Percentiles rank a stretch among this genome's conserved stretches.
Evolutionary conservation across 1,284 basidiomycete genomes (phyloP).

Genomic region (Rhodotorula sp.): DNA sequence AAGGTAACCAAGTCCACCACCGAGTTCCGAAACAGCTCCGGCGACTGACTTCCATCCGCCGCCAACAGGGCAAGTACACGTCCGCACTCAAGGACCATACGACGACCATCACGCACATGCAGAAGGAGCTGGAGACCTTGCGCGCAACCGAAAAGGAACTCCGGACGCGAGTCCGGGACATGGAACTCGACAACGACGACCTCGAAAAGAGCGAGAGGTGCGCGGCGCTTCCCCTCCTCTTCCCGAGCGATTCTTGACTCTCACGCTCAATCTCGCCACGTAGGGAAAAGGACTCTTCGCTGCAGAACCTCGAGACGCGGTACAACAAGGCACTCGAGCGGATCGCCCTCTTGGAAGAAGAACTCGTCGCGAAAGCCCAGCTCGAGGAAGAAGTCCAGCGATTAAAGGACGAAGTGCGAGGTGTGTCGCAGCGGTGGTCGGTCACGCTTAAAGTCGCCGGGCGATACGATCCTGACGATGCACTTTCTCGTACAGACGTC

Average conservation of each 20-base stretch:
- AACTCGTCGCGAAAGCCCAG: constrained; percentile 84
- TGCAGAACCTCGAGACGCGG: constrained; percentile 78
- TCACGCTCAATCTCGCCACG: background rate
- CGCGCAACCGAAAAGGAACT: constrained; percentile 42
- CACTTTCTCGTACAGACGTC: constrained; percentile 6
- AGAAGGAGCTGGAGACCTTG: constrained; percentile 73
- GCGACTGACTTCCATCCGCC: no score
- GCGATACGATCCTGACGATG: background rate
- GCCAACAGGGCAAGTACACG: constrained; percentile 89
- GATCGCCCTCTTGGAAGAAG: constrained; percentile 94
- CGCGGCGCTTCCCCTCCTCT: background rate
- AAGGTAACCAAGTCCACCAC: constrained; percentile 66
- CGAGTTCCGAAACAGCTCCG: no score
- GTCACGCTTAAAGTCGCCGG: no score
- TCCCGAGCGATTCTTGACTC: background rate
- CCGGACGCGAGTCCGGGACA: constrained; percentile 55
- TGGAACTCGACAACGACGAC: constrained; percentile 95
- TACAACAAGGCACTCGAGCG: constrained; percentile 87
- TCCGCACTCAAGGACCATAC: constrained; percentile 84
- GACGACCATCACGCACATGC: constrained; percentile 75
- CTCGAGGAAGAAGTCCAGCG: constrained; percentile 90
- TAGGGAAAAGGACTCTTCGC: constrained; percentile 51
- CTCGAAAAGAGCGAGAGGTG: constrained; percentile 58
- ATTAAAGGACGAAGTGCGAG: constrained; percentile 87
- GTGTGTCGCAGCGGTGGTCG: constrained; percentile 53